Evolutionary conservation across 805 yeast species (phyloP), one percentile per base, ranked within the genome.

Genomic region (Kuraishia piskuri): DNA sequence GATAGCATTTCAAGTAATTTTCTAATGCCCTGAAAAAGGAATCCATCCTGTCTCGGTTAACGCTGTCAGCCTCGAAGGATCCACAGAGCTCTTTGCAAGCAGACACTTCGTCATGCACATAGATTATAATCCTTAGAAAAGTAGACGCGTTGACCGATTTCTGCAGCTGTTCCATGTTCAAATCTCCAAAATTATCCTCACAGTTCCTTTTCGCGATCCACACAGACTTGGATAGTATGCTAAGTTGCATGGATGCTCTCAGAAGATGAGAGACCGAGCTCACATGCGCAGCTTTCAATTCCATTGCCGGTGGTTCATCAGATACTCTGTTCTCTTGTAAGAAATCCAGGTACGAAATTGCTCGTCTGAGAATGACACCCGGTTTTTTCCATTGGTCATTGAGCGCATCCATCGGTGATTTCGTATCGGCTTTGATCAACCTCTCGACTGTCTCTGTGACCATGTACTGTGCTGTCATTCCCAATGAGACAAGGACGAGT

Each of bases 181-280:
- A 37, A 5, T 49, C 51, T 14, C 51, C 51, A 37, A 49, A 49
- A 17, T 17, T 37, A 23, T 49, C 51, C 19, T 31, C 25, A 12
- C 36, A 26, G 14, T 22, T 20, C 25, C 26, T 49, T 6, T 36
- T 22, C 12, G 25, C 2, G 31, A 17, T 22, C 51, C 51, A 49
- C 20, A 49, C 51, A 22, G 22, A 26, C 22, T 49, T 49, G 19
- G 26, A 12, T 4, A 49, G 45, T 21, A 22, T 25, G 7, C 24
- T 26, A 12, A 49, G 51, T 22, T 49, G 51, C 25, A 49, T 26
- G 6, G 51, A 31, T 14, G 51, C 51, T 26, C 20, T 37, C 26
- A 12, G 22, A 4, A 31, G 26, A 36, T 49, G 51, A 8, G 21
- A 12, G 46, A 21, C n/a, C 21, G 22, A 20, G 14, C 46, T 22